Base-by-base conservation (phyloP, 441 rosid genomes). In the Metrosideros polymorpha region DNA sequence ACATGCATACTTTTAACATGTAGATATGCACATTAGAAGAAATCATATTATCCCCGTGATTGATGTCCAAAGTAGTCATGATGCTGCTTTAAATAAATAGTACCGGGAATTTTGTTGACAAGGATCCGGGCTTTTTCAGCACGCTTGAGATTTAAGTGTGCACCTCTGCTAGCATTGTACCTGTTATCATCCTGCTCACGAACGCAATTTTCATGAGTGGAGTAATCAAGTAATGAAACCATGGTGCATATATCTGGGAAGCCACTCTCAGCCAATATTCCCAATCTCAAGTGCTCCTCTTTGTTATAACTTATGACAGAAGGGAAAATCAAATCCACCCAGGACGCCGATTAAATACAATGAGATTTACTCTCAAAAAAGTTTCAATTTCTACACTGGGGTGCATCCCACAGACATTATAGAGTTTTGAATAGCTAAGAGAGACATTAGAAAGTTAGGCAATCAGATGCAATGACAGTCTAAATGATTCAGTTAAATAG, bases 61-160 rank as follows among this genome's bases (percentile, higher is more conserved):
- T 39, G 49, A 22, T 25, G 3, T 39, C 47, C n/a, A 71, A 71
- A 22, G n/a, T 39, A 71, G 79, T 22, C 79, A 71, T 24, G 47
- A 71, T 39, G 79, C 79, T 71, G 49, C 47, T 71, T 39, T 39
- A 71, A 71, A 39, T 39, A 71, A 71, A 71, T 71, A 71, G 79
- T 94, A 96, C 99, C 98, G 82, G 99, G 98, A 90, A 98, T 98
- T 93, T 95, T 95, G 95, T 93, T 98, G 56, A 98, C 99, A 88
- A 96, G 89, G 89, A 95, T 89, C 63, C 99, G 91, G 50, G 99
- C 98, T 89, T 95, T 96, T 90, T 98, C 99, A 51, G 99, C 99
- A 52, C 98, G 98, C 94, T 96, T 95, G 92, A 98, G 99, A 92
- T 96, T 98, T 88, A 95, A 91, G 86, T 98, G 99, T 5, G 99